Percentiles rank a stretch among this genome's conserved stretches.
Conservation (phyloP, 345 rosid species). For the Salix brachista region DNA sequence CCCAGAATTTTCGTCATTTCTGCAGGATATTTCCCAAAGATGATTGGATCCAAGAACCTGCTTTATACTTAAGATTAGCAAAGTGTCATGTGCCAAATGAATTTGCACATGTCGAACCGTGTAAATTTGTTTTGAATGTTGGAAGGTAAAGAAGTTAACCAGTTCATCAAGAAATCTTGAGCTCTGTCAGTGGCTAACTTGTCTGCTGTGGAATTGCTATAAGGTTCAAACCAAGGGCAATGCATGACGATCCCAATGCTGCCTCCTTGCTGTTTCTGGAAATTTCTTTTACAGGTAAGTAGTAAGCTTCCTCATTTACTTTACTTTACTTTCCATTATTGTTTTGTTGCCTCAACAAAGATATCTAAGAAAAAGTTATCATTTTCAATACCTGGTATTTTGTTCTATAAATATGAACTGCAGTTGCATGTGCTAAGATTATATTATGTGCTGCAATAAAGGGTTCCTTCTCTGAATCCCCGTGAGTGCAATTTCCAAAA, state of each 20-base stretch:
- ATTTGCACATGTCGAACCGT: neutral
- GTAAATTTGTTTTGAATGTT: no score
- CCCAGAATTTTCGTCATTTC: conserved; percentile 18
- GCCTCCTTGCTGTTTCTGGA: conserved; percentile 15
- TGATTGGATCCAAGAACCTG: conserved; percentile 20
- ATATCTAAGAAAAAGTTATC: neutral
- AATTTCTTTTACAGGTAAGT: neutral
- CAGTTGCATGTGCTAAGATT: conserved; percentile 18
- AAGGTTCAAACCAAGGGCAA: conserved; percentile 14
- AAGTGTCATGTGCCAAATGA: neutral
- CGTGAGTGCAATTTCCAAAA: conserved; percentile 17
- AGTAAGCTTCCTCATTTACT: neutral
- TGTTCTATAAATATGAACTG: conserved; percentile 17
- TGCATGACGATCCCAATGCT: conserved; percentile 19
- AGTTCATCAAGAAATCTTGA: conserved; percentile 10
- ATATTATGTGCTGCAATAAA: conserved; percentile 22
- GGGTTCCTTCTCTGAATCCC: conserved; percentile 20
- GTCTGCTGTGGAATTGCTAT: conserved; percentile 16
- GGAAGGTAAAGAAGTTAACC: neutral
- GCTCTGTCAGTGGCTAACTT: conserved; percentile 18
- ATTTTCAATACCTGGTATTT: conserved; percentile 16
- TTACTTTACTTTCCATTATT: neutral
- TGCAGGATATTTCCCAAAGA: conserved; percentile 15
- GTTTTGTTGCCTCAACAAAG: neutral
- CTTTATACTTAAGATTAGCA: neutral